Evolutionary conservation across 441 rosid genomes (phyloP), one percentile per base, ranked within the genome.

Genomic region (Erodium texanum): DNA sequence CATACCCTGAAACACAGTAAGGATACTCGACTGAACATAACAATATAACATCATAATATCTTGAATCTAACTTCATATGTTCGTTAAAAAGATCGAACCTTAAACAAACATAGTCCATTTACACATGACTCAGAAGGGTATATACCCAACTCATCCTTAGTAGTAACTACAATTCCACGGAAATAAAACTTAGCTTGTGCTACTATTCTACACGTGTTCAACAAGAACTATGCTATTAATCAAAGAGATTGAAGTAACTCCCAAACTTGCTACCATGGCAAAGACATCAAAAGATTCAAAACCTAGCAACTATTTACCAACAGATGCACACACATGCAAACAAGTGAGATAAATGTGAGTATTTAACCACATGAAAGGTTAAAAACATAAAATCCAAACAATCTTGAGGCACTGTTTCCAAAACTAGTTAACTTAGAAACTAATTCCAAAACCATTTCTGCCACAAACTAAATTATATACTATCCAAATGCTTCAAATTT

Each of bases 1-100:
- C 85, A 74, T 67, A 82, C 70, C 87, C 96, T 83, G 72, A 79
- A 68, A 69, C 24, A 15, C 69, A 70, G 18, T 43, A 64, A 43
- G 64, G 20, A 70, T 41, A 62, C 7, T 56, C 65, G 4, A 71
- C 1, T 38, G 41, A n/a, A 65, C 34, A 29, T 29, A 7, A 71
- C 7, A n/a, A 65, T 7, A 29, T 29, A 7, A 71, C 7, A 58
- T 41, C 48, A 41, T 38, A 58, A 15, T 9, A 18, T 19, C 23
- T 54, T 19, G 23, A 54, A 54, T 54, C 24, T 18, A 54, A 19
- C 20, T 16, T 54, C 10, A 54, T 54, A 54, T 7, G 24, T 7
- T 50, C 56, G n/a, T 16, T 54, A 16, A 16, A 54, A 6, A 29
- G 34, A 29, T 29, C 34, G 6, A 29, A 29, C 34, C 34, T 29